phyloP scores from a whole-genome alignment of 495 filamentous ascomycete species.

The Jackrogersella minutella region DNA sequence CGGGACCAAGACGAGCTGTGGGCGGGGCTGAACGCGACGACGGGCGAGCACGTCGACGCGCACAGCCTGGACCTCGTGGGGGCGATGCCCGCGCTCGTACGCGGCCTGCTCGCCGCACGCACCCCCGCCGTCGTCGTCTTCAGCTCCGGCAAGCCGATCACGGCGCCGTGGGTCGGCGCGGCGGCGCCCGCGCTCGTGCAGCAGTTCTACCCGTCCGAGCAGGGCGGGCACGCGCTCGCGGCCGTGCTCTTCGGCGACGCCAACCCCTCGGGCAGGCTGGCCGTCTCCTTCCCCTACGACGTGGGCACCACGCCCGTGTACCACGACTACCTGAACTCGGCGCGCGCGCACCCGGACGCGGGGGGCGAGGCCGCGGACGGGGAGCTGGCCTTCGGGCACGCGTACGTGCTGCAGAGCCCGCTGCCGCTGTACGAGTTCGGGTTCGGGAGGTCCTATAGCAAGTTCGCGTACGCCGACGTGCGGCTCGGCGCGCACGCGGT shows the following conservation, averaged over 20 bases:
- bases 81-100: conserved; percentile 71
- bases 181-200: conserved; percentile 68
- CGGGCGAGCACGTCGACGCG: conserved; percentile 75
- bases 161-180: conserved; percentile 70
- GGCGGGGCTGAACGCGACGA: conserved; percentile 72
- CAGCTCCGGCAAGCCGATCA: conserved; percentile 73
- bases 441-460: conserved; percentile 72
- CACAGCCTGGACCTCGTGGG: conserved; percentile 69
- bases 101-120: conserved; percentile 66
- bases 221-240: conserved; percentile 79
- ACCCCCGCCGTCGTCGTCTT: conserved; percentile 75
- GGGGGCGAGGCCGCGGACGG: conserved; percentile 62
- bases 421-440: conserved; percentile 71
- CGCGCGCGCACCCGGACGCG: conserved; percentile 58
- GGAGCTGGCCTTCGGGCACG: conserved; percentile 68
- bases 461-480: conserved; percentile 63
- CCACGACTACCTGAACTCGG: conserved; percentile 76
- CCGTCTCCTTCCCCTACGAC: conserved; percentile 65
- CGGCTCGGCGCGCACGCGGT: conserved; percentile 54
- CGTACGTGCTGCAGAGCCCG: conserved; percentile 69
- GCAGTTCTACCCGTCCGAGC: conserved; percentile 75
- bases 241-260: conserved; percentile 84
- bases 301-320: conserved; percentile 72
- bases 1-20: conserved; percentile 73
- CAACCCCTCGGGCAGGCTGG: conserved; percentile 77